Conservation (phyloP, 1,139 yeast genomes). For the Zygosaccharomyces sapae region DNA sequence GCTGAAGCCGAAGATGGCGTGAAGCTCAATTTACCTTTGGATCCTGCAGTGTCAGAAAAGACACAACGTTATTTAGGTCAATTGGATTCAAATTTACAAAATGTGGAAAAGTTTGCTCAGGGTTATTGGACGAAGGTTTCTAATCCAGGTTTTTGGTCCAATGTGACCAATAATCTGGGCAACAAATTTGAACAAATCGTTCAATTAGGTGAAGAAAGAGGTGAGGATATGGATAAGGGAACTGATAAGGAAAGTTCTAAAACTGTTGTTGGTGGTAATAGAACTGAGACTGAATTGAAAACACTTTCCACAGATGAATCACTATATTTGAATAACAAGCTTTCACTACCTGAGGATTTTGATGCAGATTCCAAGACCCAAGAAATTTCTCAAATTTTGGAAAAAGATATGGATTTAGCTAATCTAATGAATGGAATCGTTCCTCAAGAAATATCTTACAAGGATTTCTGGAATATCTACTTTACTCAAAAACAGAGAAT, state of each 20-base stretch:
- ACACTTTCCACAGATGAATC: conserved; percentile 47
- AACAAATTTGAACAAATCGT: conserved; percentile 23
- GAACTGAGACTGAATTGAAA: conserved; percentile 57
- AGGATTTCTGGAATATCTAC: conserved; percentile 73
- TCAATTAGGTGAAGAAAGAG: conserved; percentile 14
- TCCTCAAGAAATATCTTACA: conserved; percentile 57
- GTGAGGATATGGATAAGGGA: conserved; percentile 27
- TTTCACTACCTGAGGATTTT: conserved; percentile 38
- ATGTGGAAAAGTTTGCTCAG: conserved; percentile 29
- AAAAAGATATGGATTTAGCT: conserved; percentile 51
- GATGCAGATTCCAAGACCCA: conserved; percentile 50
- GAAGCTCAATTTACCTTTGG: conserved; percentile 25
- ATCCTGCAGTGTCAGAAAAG: conserved; percentile 24
- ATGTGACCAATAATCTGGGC: conserved; percentile 23
- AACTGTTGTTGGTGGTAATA: conserved; percentile 43
- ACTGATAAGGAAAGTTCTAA: conserved; percentile 30
- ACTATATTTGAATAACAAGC: conserved; percentile 40
- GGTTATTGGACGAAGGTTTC: conserved; percentile 33
- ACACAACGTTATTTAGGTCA: conserved; percentile 29
- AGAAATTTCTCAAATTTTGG: conserved; percentile 48
- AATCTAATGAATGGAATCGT: conserved; percentile 61
- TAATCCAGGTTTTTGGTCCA: conserved; percentile 29
- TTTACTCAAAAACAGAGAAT: conserved; percentile 54
- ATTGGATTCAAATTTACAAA: conserved; percentile 29
- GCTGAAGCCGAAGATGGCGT: conserved; percentile 26